Evolutionary conservation across 129 eudicot genomes (phyloP).

Genomic region (Lactuca sativa): DNA sequence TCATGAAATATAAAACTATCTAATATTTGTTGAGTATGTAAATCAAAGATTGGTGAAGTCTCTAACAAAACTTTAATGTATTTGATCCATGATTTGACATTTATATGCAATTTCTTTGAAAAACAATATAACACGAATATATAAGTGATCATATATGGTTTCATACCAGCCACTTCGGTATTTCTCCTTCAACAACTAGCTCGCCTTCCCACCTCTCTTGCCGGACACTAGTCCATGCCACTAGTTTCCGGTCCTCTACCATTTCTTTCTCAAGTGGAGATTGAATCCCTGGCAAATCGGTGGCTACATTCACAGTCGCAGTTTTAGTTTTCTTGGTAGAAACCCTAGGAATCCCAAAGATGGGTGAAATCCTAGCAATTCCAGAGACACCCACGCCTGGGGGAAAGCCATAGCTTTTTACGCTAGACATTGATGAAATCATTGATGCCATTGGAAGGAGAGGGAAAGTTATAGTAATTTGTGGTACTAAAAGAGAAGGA

Average conservation of each 20-base stretch:
- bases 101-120: not conserved
- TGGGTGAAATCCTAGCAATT: slow-evolving; percentile 9
- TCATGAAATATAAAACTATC: too few species aligned
- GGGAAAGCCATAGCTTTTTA: slow-evolving; percentile 18
- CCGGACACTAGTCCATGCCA: slow-evolving; percentile 84
- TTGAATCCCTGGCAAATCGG: slow-evolving; percentile 24
- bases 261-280: slow-evolving; percentile 30
- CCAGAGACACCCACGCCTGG: slow-evolving; percentile 4
- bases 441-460: slow-evolving; percentile 51
- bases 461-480: not conserved
- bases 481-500: slow-evolving; percentile 1
- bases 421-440: slow-evolving; percentile 24
- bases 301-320: slow-evolving; percentile 42
- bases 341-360: slow-evolving; percentile 5
- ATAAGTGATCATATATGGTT: slow-evolving; percentile 4
- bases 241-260: slow-evolving; percentile 43
- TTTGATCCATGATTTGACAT: not conserved
- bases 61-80: too few species aligned
- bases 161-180: slow-evolving; percentile 91
- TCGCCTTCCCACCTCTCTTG: slow-evolving; percentile 99
- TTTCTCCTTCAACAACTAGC: slow-evolving; percentile 82
- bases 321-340: slow-evolving; percentile 15
- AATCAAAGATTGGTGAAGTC: not conserved
- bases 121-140: not conserved
- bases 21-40: not conserved